Evolutionary conservation across 768 basidiomycete species (phyloP).

Genomic region (Amanita exitialis): DNA sequence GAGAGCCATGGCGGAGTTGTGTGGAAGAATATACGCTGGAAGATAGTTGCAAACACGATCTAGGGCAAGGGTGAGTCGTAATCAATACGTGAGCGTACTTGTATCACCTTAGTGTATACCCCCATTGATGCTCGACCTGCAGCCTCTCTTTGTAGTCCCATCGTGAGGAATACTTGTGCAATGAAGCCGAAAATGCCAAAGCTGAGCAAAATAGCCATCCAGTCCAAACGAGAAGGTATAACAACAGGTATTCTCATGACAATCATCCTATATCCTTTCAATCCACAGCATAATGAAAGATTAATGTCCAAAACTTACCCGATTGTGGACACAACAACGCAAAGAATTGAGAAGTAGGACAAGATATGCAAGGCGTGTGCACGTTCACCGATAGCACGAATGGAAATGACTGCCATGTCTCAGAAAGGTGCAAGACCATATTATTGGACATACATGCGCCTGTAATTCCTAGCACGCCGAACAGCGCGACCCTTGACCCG

Average conservation of each 20-base stretch:
- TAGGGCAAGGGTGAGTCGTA: not conserved
- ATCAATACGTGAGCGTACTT: no score
- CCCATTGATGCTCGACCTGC: conserved; percentile 54
- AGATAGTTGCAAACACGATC: conserved; percentile 6
- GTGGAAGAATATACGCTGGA: conserved; percentile 5
- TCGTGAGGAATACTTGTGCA: conserved; percentile 30
- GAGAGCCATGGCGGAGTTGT: conserved; percentile 3
- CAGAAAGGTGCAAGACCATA: not conserved
- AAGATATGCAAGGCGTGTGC: conserved; percentile 71
- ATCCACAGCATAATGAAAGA: not conserved
- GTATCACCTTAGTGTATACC: conserved; percentile 29
- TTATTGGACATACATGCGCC: conserved; percentile 48
- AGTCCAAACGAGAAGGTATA: conserved; percentile 34
- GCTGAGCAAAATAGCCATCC: conserved; percentile 35
- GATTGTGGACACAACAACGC: conserved; percentile 28
- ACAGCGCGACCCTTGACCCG: conserved; percentile 38
- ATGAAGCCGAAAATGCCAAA: conserved; percentile 45
- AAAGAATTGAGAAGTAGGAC: conserved; percentile 52
- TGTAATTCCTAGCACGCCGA: conserved; percentile 57
- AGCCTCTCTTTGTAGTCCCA: conserved; percentile 53
- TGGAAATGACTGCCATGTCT: conserved; percentile 21
- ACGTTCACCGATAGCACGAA: conserved; percentile 62
- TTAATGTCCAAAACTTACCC: conserved; percentile 17
- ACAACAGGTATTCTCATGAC: conserved; percentile 28
- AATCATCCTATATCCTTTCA: conserved; percentile 27